Evolutionary conservation across 2,329 filamentous ascomycete species (phyloP), one percentile per base, ranked within the genome.

Genomic region (Claviceps monticola): DNA sequence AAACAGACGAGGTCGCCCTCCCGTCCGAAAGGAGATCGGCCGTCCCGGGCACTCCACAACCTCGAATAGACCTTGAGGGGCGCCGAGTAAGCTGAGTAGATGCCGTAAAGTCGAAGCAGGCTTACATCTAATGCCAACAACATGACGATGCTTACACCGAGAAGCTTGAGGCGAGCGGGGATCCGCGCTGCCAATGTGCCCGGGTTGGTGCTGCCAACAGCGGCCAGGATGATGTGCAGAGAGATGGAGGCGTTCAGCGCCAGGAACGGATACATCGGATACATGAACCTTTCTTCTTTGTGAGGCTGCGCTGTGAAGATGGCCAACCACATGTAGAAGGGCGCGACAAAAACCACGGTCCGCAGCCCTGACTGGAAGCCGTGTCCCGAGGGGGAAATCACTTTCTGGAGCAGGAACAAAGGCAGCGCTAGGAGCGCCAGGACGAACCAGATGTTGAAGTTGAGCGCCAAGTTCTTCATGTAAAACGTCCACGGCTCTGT

Each of bases 241-340:
- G 87, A 79, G 50, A 96, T 78, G 8, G 91, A 86, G 2, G 90
- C 90, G 61, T 95, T 96, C 38, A 98, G 74, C 0, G 86, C 85
- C 39, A 98, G 74, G 56, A 91, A 88, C 1, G 93, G 93, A 61
- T 98, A 98, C 2, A 82, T 86, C 0, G 93, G 93, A 62, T 95
- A 98, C 90, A 98, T 97, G 72, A 98, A 98, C 6, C 93, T 78
- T 68, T 98, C 93, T 66, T 98, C 93, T 63, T 98, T 98, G 70
- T 98, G 93, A 16, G 93, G 88, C 64, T 98, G 93, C 8, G 85
- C 65, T 0, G 87, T 91, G 70, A 98, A 97, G 56, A 97, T 93
- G 3, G 70, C 79, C 29, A 98, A 76, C 93, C 93, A 98, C 63
- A 96, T 76, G 65, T 97, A 98, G 67, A 97, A 95, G 0, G 93